These are phyloP conservation scores for Ephemerocybe angulata DNA, from an alignment of 768 basidiomycete genomes.

Conservation along the genomic window DNA sequence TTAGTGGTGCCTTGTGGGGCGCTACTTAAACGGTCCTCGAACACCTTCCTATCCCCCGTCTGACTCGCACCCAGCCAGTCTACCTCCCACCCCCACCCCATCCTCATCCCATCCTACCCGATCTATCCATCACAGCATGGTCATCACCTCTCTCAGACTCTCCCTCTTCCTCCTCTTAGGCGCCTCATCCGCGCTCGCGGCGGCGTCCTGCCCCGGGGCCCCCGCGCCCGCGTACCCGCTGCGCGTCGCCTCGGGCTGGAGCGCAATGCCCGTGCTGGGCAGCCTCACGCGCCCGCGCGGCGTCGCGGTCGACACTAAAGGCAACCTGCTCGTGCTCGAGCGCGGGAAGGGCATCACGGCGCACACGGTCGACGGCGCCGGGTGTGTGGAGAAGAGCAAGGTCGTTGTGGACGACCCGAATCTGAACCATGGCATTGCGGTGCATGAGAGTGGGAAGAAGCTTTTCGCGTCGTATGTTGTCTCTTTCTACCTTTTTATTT, in stretches of 20 bases:
- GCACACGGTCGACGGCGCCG: constrained; percentile 7
- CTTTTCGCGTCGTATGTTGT: constrained; percentile 9
- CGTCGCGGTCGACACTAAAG: constrained; percentile 7
- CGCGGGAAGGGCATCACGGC: constrained; percentile 11
- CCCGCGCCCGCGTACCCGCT: constrained; percentile 1
- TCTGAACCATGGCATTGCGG: constrained; percentile 12
- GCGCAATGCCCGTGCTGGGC: constrained; percentile 7
- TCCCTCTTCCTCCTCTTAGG: neutral
- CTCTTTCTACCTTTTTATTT: neutral
- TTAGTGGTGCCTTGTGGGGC: no score
- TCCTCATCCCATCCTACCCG: neutral
- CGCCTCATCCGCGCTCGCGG: neutral
- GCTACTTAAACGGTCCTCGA: no score
- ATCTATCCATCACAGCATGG: neutral
- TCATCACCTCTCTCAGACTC: neutral
- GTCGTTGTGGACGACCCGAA: constrained; percentile 6
- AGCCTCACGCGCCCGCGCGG: constrained; percentile 10
- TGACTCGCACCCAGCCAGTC: no score
- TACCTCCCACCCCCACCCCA: no score
- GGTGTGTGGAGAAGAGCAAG: constrained; percentile 11
- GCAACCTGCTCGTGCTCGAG: constrained; percentile 10
- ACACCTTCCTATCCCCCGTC: no score
- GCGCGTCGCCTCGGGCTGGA: constrained; percentile 7
- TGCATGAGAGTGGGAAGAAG: constrained; percentile 4
- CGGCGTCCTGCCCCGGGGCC: constrained; percentile 1